Evolutionary conservation across 352 stramenopile genomes (phyloP), one percentile per base, ranked within the genome.

Genomic region (Pythium sp.): DNA sequence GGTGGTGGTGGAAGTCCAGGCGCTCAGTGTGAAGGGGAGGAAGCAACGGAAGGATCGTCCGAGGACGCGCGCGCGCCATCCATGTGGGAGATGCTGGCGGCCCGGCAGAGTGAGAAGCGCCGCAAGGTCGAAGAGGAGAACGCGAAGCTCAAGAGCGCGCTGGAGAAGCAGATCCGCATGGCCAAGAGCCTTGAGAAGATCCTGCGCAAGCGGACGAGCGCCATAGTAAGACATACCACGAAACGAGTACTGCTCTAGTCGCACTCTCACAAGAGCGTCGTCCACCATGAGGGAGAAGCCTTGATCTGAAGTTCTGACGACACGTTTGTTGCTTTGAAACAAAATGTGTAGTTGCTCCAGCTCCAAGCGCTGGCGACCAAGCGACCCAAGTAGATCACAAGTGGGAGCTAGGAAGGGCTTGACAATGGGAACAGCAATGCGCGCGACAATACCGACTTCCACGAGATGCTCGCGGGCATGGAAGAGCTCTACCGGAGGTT

Each of bases 161-260:
- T 73, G 15, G 62, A 72, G 14, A 30, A 51, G 18, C 72, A 76
- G 53, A 55, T 76, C 9, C 63, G 47, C 20, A 55, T 76, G 43
- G 72, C 72, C 5, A 68, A 67, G 18, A 72, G 64, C 22, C 61
- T 79, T 34, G 61, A 76, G 64, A 64, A 68, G 55, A 66, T 73
- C 53, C 56, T 79, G 6, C 60, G 51, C 20, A 73, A 74, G 34
- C 62, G 69, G 32, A 30, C 49, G 24, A 68, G 15, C 22, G 22
- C 49, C 5, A n/a, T 7, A 26, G 49, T 57, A 57, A 57, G 49
- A 57, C 49, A 22, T 20, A 34, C 22, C 9, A 30, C 22, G 11
- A 32, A 57, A 28, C 49, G 24, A 6, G 49, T 11, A 5, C 22
- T 57, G 49, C 49, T 32, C 22, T 22, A 57, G 22, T 20, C 49